Percentiles rank a stretch among this genome's conserved stretches.
phyloP scores from a whole-genome alignment of 441 rosid genomes.

The Viola pubescens region DNA sequence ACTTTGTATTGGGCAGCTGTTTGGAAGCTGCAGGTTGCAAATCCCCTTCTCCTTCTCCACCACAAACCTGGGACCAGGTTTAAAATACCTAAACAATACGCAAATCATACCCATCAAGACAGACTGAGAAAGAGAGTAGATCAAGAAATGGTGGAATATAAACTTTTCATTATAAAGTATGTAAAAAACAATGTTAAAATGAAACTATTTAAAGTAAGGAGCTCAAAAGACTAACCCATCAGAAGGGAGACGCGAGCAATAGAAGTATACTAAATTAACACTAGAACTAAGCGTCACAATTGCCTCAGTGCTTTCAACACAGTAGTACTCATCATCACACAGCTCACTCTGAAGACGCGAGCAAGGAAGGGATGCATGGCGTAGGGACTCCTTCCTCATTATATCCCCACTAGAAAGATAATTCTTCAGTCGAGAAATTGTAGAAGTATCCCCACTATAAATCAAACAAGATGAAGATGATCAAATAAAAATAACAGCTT shows the following conservation, averaged over 20 bases:
- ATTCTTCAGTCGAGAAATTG: slow-evolving; percentile 41
- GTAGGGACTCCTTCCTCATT: slow-evolving; percentile 68
- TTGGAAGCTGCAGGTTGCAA: slow-evolving; percentile 64
- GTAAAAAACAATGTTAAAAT: too few species aligned
- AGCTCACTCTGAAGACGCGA: slow-evolving; percentile 33
- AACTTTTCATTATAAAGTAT: too few species aligned
- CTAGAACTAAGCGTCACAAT: slow-evolving; percentile 55
- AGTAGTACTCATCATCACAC: slow-evolving; percentile 29
- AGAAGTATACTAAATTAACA: slow-evolving; percentile 54
- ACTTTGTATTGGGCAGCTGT: slow-evolving; percentile 50
- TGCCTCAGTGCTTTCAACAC: slow-evolving; percentile 68
- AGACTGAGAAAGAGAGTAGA: too few species aligned
- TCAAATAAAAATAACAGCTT: too few species aligned
- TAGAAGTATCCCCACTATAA: slow-evolving; percentile 45
- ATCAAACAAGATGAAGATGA: slow-evolving; percentile 3
- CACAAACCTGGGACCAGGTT: slow-evolving; percentile 61
- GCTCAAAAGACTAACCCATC: slow-evolving; percentile 51
- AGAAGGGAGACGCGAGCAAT: slow-evolving; percentile 86
- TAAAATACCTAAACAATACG: slow-evolving; percentile 49
- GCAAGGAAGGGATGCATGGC: slow-evolving; percentile 55
- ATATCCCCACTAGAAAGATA: slow-evolving; percentile 60
- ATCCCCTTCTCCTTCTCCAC: slow-evolving; percentile 34
- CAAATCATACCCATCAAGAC: too few species aligned
- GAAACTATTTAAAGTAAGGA: too few species aligned
- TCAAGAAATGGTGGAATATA: too few species aligned